Conservation (phyloP, 2,329 filamentous ascomycete genomes). For the Diplodia sapinea region DNA sequence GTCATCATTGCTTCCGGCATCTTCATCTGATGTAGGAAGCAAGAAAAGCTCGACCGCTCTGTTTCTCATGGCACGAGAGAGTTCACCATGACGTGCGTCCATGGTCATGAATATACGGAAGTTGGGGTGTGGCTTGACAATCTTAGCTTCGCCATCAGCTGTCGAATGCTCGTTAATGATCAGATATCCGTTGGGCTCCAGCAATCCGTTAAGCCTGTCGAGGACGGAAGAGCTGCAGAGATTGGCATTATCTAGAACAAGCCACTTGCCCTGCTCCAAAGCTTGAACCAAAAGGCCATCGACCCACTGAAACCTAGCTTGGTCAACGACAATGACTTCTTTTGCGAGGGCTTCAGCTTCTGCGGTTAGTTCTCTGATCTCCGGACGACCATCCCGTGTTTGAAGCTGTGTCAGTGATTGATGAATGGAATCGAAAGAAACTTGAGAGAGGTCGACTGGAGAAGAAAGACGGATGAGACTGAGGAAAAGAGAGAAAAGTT, state of each 20-base stretch:
- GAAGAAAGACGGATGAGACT: conserved; percentile 18
- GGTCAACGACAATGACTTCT: conserved; percentile 64
- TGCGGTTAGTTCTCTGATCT: conserved; percentile 48
- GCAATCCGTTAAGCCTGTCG: conserved; percentile 89
- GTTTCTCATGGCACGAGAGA: conserved; percentile 96
- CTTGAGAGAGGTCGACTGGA: not conserved
- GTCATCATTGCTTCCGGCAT: conserved; percentile 30
- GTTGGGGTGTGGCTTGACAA: conserved; percentile 80
- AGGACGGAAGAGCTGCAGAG: conserved; percentile 94
- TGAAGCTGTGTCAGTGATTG: conserved; percentile 17
- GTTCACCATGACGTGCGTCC: conserved; percentile 88
- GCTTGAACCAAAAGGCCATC: conserved; percentile 92
- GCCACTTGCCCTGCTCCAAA: conserved; percentile 83
- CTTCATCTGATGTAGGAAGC: conserved; percentile 36
- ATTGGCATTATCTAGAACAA: conserved; percentile 96
- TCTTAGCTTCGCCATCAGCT: conserved; percentile 76
- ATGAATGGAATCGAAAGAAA: conserved; percentile 12
- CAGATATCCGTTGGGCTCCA: conserved; percentile 86
- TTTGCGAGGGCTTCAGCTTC: conserved; percentile 59
- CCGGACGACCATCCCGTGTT: not conserved
- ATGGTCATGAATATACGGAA: conserved; percentile 95
- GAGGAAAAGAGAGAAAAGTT: conserved; percentile 23
- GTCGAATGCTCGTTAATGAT: conserved; percentile 94
- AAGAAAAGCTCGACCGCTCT: conserved; percentile 89
- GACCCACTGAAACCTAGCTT: conserved; percentile 92